A percentile compares a stretch with the other conserved stretches of the same genome.
Conservation (phyloP, 345 rosid species). For the Eutrema japonicum region DNA sequence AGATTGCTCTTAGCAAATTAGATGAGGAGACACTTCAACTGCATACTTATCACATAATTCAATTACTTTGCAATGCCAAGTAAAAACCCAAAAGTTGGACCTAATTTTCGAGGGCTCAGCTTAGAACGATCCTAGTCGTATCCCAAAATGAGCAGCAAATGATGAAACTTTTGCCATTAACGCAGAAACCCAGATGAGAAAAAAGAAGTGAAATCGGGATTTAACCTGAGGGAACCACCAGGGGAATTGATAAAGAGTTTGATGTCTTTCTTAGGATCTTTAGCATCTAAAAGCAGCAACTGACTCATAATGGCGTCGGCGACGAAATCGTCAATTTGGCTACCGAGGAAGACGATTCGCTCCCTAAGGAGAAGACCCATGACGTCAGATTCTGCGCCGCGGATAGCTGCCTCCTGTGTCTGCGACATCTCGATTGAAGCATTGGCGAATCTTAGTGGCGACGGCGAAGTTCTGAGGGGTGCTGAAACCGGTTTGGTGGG, state of each 20-base stretch:
- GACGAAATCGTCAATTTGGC: conserved; percentile 72
- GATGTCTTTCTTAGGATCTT: conserved; percentile 86
- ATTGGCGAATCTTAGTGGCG: conserved; percentile 41
- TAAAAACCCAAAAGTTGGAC: conserved; percentile 20
- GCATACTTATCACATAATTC: neutral
- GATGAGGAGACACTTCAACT: conserved; percentile 6
- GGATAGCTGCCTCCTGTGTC: conserved; percentile 66
- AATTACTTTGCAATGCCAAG: neutral
- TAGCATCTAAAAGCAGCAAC: conserved; percentile 84
- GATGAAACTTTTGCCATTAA: conserved; percentile 1
- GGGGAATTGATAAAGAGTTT: conserved; percentile 82
- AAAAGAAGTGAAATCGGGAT: neutral
- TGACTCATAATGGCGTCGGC: conserved; percentile 92
- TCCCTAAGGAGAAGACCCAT: conserved; percentile 87
- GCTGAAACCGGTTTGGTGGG: conserved; percentile 40
- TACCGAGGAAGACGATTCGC: conserved; percentile 84
- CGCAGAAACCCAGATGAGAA: conserved; percentile 21
- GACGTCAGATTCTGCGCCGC: conserved; percentile 78
- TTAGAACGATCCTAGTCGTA: neutral
- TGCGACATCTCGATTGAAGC: conserved; percentile 52
- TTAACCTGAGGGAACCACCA: conserved; percentile 92
- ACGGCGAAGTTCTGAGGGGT: conserved; percentile 43
- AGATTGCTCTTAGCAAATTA: neutral
- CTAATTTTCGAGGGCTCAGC: neutral
- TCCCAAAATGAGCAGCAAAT: neutral